Percentiles rank a stretch among this genome's conserved stretches.
These are phyloP conservation scores for Suillus luteus DNA, from an alignment of 768 basidiomycete genomes.

Conservation along the genomic window DNA sequence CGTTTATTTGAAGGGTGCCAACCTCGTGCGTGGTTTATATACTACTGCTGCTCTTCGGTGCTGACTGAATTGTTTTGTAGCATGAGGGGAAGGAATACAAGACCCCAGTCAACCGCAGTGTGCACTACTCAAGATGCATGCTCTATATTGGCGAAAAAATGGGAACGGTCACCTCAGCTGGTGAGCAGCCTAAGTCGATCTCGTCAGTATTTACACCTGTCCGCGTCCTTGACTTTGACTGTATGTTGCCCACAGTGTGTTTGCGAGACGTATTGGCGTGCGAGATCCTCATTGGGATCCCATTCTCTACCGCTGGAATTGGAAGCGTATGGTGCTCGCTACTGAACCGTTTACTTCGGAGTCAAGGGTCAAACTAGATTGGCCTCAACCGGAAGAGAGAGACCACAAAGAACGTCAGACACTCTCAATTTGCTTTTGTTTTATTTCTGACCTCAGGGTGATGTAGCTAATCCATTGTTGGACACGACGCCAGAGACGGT, in stretches of 20 bases:
- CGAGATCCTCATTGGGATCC: slow-evolving; percentile 62
- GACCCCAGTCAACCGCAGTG: slow-evolving; percentile 35
- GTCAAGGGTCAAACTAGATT: slow-evolving; percentile 57
- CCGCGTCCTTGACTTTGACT: not conserved
- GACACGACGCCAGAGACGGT: slow-evolving; percentile 69
- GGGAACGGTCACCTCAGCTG: slow-evolving; percentile 45
- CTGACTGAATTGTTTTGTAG: slow-evolving; percentile 9
- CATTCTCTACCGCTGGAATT: slow-evolving; percentile 57
- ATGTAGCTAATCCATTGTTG: slow-evolving; percentile 43
- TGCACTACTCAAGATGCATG: slow-evolving; percentile 81
- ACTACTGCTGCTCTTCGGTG: not conserved
- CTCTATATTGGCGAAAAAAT: slow-evolving; percentile 71
- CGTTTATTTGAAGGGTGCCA: slow-evolving; percentile 54
- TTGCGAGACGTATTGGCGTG: slow-evolving; percentile 70
- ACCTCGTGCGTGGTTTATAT: slow-evolving; percentile 27
- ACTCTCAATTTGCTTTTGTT: not conserved
- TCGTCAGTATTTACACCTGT: slow-evolving; percentile 44
- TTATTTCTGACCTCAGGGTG: not conserved
- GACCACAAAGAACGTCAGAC: slow-evolving; percentile 35
- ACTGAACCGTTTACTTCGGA: slow-evolving; percentile 61
- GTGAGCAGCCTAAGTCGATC: slow-evolving; percentile 39
- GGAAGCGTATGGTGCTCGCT: slow-evolving; percentile 70
- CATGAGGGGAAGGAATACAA: slow-evolving; percentile 26
- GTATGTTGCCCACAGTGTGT: slow-evolving; percentile 52
- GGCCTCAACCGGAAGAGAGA: slow-evolving; percentile 58